Evolutionary conservation across 768 basidiomycete species (phyloP).

Genomic region (Megacollybia marginata): DNA sequence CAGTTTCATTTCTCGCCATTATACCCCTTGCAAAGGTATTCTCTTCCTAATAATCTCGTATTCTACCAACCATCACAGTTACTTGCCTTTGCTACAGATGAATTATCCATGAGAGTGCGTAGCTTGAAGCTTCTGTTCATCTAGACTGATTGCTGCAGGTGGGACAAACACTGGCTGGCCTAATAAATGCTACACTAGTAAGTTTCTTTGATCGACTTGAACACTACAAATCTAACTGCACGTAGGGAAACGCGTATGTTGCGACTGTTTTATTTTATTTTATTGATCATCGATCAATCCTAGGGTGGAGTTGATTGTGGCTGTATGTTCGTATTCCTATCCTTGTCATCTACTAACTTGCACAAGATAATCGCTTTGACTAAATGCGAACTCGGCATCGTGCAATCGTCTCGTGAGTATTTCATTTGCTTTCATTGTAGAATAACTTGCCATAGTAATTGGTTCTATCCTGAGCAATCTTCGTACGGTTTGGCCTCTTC

Average conservation of each 20-base stretch:
- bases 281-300: conserved; percentile 12
- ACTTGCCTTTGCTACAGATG: conserved; percentile 80
- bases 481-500: conserved; percentile 28
- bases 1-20: conserved; percentile 76
- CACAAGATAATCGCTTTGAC: conserved; percentile 39
- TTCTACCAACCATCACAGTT: conserved; percentile 32
- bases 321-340: conserved; percentile 32
- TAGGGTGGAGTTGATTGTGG: conserved; percentile 69
- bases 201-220: conserved; percentile 12
- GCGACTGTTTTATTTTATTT: conserved; percentile 21
- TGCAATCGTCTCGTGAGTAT: conserved; percentile 72
- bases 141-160: no score
- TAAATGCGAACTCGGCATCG: conserved; percentile 59
- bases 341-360: not conserved
- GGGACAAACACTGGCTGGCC: conserved; percentile 76
- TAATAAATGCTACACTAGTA: conserved; percentile 81
- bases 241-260: conserved; percentile 44
- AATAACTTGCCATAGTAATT: conserved; percentile 43
- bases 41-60: not conserved
- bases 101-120: conserved; percentile 64
- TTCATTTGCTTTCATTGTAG: not conserved
- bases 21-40: conserved; percentile 75
- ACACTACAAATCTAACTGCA: not conserved
- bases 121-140: no score
- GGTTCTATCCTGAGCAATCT: conserved; percentile 86